phyloP scores from a whole-genome alignment of 2,329 filamentous ascomycete genomes.

The Trichoderma guizhouense region DNA sequence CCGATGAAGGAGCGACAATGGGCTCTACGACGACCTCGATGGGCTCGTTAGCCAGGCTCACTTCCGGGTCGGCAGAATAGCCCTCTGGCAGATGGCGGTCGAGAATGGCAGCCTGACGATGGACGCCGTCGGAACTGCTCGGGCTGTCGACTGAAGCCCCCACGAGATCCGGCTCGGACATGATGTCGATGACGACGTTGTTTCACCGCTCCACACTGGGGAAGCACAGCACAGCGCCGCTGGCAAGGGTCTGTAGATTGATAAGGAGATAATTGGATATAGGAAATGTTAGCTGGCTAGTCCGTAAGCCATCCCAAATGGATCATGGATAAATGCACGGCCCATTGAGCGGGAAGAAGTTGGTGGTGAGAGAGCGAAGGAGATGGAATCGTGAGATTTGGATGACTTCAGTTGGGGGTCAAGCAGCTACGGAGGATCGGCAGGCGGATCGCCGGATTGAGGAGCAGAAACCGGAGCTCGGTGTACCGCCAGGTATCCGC shows the following conservation, averaged over 20 bases:
- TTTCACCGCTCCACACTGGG: slow-evolving; percentile 16
- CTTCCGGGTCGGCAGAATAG: slow-evolving; percentile 39
- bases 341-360: neutral
- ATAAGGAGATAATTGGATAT: neutral
- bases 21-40: slow-evolving; percentile 15
- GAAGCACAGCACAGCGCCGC: neutral
- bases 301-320: slow-evolving; percentile 8
- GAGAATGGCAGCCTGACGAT: slow-evolving; percentile 36
- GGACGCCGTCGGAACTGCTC: slow-evolving; percentile 27
- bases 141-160: slow-evolving; percentile 27
- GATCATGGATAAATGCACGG: neutral
- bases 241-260: neutral
- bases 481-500: neutral
- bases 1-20: neutral
- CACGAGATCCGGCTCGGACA: slow-evolving; percentile 29
- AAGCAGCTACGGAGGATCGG: neutral
- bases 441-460: neutral
- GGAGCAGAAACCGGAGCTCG: neutral
- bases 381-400: neutral
- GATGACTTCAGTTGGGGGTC: neutral
- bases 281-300: neutral
- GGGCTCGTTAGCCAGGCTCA: slow-evolving; percentile 28
- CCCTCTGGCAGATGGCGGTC: slow-evolving; percentile 39
- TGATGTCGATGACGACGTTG: slow-evolving; percentile 6
- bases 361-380: neutral